A percentile compares a stretch with the other conserved stretches of the same genome.
These are phyloP conservation scores for Abeoforma whisleri DNA, from an alignment of 78 protist species.

Conservation along the genomic window DNA sequence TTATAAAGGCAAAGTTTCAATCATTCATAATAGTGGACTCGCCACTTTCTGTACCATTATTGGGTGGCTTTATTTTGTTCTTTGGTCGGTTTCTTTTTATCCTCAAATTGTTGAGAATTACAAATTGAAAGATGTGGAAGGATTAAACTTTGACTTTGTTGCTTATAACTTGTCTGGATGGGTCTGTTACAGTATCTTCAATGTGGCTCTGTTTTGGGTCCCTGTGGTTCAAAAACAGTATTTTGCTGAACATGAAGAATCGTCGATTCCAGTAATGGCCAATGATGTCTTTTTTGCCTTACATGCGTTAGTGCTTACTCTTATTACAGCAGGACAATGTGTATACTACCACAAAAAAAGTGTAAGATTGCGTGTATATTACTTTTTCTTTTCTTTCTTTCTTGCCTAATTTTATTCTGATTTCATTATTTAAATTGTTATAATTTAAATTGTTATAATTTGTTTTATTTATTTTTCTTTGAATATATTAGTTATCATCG, in stretches of 20 bases:
- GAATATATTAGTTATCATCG: background rate
- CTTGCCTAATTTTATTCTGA: background rate
- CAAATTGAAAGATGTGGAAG: constrained; percentile 5
- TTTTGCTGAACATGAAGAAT: constrained; percentile 22
- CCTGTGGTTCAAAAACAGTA: constrained; percentile 47
- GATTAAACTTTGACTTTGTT: constrained; percentile 50
- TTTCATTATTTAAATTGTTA: no score
- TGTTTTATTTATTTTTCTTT: no score
- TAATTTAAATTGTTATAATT: no score
- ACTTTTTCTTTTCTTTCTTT: background rate
- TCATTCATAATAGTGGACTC: background rate
- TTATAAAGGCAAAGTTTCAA: no score
- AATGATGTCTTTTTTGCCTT: constrained; percentile 77
- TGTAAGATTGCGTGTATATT: background rate
- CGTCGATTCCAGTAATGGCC: constrained; percentile 58
- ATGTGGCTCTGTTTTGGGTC: constrained; percentile 41
- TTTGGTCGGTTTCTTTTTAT: constrained; percentile 76
- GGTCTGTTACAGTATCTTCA: constrained; percentile 62
- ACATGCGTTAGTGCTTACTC: constrained; percentile 63
- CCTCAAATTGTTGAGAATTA: constrained; percentile 67
- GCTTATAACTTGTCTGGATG: constrained; percentile 68
- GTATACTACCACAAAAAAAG: constrained; percentile 50
- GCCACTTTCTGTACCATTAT: constrained; percentile 4
- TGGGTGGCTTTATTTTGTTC: constrained; percentile 74
- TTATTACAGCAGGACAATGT: constrained; percentile 57